A percentile compares a stretch with the other conserved stretches of the same genome.
phyloP scores from a whole-genome alignment of 2,329 filamentous ascomycete species.

The Exutisphaerella laricina region DNA sequence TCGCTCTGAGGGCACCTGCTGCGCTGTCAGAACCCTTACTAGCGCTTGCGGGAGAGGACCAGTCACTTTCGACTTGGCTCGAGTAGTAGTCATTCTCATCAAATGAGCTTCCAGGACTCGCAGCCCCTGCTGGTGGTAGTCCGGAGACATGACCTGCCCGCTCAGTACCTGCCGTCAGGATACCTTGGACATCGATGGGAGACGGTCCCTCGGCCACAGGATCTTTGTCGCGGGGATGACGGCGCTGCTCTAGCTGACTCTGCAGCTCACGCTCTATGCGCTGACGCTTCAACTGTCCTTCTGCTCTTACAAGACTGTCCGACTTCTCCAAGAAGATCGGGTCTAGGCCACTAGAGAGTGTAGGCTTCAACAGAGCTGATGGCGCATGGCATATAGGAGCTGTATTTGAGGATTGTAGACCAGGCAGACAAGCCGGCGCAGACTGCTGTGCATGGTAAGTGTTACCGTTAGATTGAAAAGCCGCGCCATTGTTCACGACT shows the following conservation, averaged over 20 bases:
- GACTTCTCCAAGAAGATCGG: constrained; percentile 83
- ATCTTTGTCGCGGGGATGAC: constrained; percentile 48
- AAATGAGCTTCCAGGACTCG: constrained; percentile 60
- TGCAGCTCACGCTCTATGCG: constrained; percentile 71
- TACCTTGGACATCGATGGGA: constrained; percentile 39
- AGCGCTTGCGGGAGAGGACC: constrained; percentile 49
- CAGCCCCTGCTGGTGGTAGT: constrained; percentile 52
- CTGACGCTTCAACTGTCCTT: constrained; percentile 72
- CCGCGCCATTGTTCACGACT: constrained; percentile 16
- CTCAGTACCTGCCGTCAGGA: constrained; percentile 58
- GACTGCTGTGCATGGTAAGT: constrained; percentile 23
- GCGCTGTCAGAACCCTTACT: constrained; percentile 43
- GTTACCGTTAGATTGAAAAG: constrained; percentile 18
- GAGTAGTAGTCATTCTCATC: constrained; percentile 96
- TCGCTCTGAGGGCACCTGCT: constrained; percentile 33
- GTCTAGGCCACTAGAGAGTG: constrained; percentile 55
- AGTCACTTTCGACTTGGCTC: constrained; percentile 73
- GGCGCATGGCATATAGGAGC: constrained; percentile 9
- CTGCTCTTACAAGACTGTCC: constrained; percentile 74
- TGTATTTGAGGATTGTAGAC: constrained; percentile 15
- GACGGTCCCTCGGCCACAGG: constrained; percentile 43
- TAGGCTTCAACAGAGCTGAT: constrained; percentile 14
- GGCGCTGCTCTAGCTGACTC: constrained; percentile 66
- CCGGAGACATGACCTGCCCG: constrained; percentile 62
- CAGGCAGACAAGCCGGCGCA: constrained; percentile 18